phyloP scores from a whole-genome alignment of 768 basidiomycete genomes.

The Hortiboletus flavorubellus region DNA sequence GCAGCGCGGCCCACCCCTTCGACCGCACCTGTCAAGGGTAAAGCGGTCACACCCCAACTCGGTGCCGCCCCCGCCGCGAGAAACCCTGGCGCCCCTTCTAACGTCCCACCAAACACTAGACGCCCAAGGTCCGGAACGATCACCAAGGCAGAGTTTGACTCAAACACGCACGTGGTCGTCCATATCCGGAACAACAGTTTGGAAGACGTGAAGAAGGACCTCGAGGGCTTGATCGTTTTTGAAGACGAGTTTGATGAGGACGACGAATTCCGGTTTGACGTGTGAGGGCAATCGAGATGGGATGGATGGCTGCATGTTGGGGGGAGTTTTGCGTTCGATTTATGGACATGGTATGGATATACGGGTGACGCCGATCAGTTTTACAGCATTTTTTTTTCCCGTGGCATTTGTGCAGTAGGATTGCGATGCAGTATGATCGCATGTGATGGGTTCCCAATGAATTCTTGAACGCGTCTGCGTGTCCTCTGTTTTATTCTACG shows the following conservation, averaged over 20 bases:
- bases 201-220: constrained; percentile 30
- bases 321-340: constrained; percentile 2
- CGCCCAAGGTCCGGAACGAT: constrained; percentile 27
- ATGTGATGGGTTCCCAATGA: neutral
- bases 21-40: constrained; percentile 6
- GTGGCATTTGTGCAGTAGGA: constrained; percentile 14
- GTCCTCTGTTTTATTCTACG: neutral
- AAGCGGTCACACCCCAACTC: neutral
- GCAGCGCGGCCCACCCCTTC: constrained; percentile 4
- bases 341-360: constrained; percentile 15
- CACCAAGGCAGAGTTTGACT: constrained; percentile 21
- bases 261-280: constrained; percentile 30
- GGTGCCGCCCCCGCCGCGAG: neutral
- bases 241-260: constrained; percentile 25
- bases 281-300: constrained; percentile 9
- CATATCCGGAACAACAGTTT: constrained; percentile 22
- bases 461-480: neutral
- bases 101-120: neutral
- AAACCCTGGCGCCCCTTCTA: neutral
- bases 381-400: constrained; percentile 6
- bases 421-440: constrained; percentile 8
- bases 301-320: neutral
- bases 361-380: constrained; percentile 1
- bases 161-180: constrained; percentile 18
- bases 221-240: constrained; percentile 30